phyloP scores from a whole-genome alignment of 805 yeast genomes.

The Metschnikowia santaceciliae region DNA sequence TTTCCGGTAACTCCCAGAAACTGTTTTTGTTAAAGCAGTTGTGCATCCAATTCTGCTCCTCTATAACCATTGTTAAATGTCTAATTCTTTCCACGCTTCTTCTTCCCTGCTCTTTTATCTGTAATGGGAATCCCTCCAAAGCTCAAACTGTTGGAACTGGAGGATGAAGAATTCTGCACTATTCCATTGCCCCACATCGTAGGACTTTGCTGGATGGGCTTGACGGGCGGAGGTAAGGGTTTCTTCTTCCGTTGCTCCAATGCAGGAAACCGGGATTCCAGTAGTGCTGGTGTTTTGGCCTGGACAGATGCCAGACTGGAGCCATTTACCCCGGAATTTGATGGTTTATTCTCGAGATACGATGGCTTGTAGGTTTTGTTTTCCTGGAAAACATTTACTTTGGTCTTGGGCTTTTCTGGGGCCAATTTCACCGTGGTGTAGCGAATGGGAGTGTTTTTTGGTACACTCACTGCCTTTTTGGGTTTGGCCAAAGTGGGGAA shows the following conservation, averaged over 20 bases:
- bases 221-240: constrained; percentile 53
- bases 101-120: constrained; percentile 17
- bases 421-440: constrained; percentile 33
- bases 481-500: constrained; percentile 37
- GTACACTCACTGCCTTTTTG: constrained; percentile 13
- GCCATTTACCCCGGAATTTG: constrained; percentile 24
- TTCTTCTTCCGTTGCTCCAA: constrained; percentile 37
- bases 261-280: constrained; percentile 46
- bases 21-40: no score
- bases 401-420: constrained; percentile 12
- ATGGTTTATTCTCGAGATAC: constrained; percentile 32
- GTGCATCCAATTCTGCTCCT: no score
- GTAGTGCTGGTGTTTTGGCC: constrained; percentile 20
- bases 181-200: constrained; percentile 17
- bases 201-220: constrained; percentile 32
- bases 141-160: constrained; percentile 6
- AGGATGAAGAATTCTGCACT: constrained; percentile 3
- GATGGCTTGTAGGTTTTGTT: constrained; percentile 26
- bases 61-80: neutral
- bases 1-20: no score
- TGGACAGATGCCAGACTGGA: constrained; percentile 11
- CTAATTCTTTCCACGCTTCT: constrained; percentile 3
- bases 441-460: constrained; percentile 26
- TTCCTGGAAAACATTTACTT: constrained; percentile 16
- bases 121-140: constrained; percentile 18